phyloP scores from a whole-genome alignment of 2,329 filamentous ascomycete genomes.

The Paraphoma chrysanthemicola region DNA sequence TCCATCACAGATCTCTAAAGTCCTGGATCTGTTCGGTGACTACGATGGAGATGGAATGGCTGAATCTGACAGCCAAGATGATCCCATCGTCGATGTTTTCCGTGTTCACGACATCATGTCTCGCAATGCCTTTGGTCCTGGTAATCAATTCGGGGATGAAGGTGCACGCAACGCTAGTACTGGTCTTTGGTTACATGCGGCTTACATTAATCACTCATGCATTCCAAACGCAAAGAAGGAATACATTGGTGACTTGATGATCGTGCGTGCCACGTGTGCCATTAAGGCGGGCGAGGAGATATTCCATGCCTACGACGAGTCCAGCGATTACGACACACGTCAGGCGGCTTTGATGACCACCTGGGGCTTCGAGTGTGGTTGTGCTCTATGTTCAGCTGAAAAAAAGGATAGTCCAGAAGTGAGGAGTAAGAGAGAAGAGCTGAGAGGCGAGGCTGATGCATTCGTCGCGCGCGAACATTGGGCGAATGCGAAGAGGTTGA shows the following conservation, averaged over 20 bases:
- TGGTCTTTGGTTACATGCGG: conserved; percentile 51
- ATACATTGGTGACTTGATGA: conserved; percentile 48
- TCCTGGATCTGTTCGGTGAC: conserved; percentile 43
- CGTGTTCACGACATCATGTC: conserved; percentile 54
- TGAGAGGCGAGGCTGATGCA: conserved; percentile 30
- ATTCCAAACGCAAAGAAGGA: conserved; percentile 49
- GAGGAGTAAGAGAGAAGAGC: conserved; percentile 30
- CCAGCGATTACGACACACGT: conserved; percentile 40
- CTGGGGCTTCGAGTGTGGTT: conserved; percentile 54
- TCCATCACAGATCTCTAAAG: conserved; percentile 40
- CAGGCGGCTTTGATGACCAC: conserved; percentile 39
- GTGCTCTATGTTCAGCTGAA: conserved; percentile 49
- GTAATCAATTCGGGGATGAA: conserved; percentile 32
- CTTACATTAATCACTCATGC: conserved; percentile 56
- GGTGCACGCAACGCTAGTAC: conserved; percentile 30
- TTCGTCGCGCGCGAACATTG: conserved; percentile 34
- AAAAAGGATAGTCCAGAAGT: conserved; percentile 26
- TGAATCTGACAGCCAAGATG: conserved; percentile 43
- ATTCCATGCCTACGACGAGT: conserved; percentile 35
- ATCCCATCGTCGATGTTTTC: conserved; percentile 57
- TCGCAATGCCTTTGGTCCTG: conserved; percentile 55
- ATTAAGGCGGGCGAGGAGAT: conserved; percentile 32
- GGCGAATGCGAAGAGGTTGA: conserved; percentile 35
- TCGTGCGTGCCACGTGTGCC: conserved; percentile 51
- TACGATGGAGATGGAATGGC: conserved; percentile 50